Base-by-base conservation (phyloP, 163 green algal genomes). In the Scenedesmus sp. region DNA sequence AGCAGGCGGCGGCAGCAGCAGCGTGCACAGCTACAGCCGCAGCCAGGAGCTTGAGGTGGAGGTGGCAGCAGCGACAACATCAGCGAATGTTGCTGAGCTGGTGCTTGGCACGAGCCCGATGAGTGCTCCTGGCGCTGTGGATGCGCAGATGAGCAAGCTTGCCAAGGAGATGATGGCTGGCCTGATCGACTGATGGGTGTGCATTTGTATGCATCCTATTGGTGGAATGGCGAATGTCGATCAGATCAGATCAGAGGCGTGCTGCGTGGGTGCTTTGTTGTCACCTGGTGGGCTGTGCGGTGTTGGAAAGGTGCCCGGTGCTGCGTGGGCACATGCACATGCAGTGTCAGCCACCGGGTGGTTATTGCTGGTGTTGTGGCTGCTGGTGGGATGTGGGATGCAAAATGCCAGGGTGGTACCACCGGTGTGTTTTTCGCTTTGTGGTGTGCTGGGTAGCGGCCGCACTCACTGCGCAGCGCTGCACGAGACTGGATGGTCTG, bases 121-220 rank as follows among this genome's bases (percentile, higher is more conserved):
- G 2, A 59, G 76, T 23, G 76, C 76, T 1, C 76, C 34, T 84
- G 76, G 66, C 8, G 66, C 86, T 23, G 52, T 74, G 60, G 88
- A 92, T 20, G 77, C 88, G 9, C 77, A 92, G 88, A 87, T 92
- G 79, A 92, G 77, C 60, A 87, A 92, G 79, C 62, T 92, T n/a
- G 88, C 88, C 16, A 81, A 86, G 16, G 88, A 92, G 88, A 88
- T 92, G 3, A 88, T 88, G 59, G 81, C 57, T 52, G 82, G 64
- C 0, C 26, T 92, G 23, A 64, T 64, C n/a, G 88, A 92, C 20
- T 92, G 77, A 56, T 60, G 34, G 77, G 13, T 13, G 64, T 16
- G 64, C 15, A 16, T 73, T 13, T 16, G 64, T 73, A 16, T 73
- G 64, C 64, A 16, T 73, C 13, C 64, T 73, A 10, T 10, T 84